Percentiles rank a stretch among this genome's conserved stretches.
phyloP scores from a whole-genome alignment of 1,284 basidiomycete species.

The Ustilago shanxiensis region DNA sequence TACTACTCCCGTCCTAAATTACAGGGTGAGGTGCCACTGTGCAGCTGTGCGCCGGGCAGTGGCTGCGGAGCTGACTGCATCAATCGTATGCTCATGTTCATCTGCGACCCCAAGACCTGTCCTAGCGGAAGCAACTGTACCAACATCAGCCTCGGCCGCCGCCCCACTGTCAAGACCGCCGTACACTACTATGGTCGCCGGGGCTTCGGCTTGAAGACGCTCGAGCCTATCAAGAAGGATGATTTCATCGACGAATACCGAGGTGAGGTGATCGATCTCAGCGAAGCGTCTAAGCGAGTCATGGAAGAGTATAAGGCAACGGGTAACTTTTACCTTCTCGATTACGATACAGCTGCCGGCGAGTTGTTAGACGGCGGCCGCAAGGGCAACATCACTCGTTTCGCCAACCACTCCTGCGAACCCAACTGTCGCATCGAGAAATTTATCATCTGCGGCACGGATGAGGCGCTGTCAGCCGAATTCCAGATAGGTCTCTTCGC shows the following conservation, averaged over 20 bases:
- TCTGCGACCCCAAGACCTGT: slow-evolving; percentile 62
- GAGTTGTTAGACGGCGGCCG: slow-evolving; percentile 65
- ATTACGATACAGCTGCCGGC: slow-evolving; percentile 64
- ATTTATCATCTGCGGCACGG: slow-evolving; percentile 64
- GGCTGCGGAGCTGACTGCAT: slow-evolving; percentile 61
- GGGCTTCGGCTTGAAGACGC: slow-evolving; percentile 62
- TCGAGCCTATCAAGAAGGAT: slow-evolving; percentile 50
- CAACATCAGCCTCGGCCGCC: slow-evolving; percentile 61
- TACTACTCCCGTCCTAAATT: slow-evolving; percentile 56
- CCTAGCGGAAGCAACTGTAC: slow-evolving; percentile 63
- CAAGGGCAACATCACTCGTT: slow-evolving; percentile 64
- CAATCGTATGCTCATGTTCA: slow-evolving; percentile 61
- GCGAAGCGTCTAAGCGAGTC: slow-evolving; percentile 57
- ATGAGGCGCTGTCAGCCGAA: slow-evolving; percentile 59
- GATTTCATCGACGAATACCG: slow-evolving; percentile 66
- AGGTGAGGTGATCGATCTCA: slow-evolving; percentile 63
- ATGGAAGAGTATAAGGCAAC: slow-evolving; percentile 56
- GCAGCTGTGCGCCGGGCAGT: slow-evolving; percentile 55
- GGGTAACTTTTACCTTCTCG: slow-evolving; percentile 64
- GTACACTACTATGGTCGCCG: slow-evolving; percentile 58
- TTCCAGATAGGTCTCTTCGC: slow-evolving; percentile 67
- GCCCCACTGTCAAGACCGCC: slow-evolving; percentile 46
- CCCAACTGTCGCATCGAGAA: slow-evolving; percentile 66
- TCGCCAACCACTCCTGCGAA: slow-evolving; percentile 66
- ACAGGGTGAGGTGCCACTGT: slow-evolving; percentile 57